Percentiles rank a stretch among this genome's conserved stretches.
Conservation (phyloP, 1,139 yeast species). For the Tardiomyces blankii region DNA sequence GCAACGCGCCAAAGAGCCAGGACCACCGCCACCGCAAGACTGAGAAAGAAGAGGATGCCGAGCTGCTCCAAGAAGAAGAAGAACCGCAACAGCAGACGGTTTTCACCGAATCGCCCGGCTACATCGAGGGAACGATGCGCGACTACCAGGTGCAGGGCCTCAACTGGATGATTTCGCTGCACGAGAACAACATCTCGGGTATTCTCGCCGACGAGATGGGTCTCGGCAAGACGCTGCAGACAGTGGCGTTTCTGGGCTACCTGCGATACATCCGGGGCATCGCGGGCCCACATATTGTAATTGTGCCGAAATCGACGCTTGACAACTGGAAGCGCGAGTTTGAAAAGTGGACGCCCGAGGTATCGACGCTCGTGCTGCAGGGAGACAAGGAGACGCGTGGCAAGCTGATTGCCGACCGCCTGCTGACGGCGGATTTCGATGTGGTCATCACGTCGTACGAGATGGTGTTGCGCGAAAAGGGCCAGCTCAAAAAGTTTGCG, state of each 20-base stretch:
- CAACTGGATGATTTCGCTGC: conserved; percentile 79
- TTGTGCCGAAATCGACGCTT: conserved; percentile 90
- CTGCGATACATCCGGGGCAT: conserved; percentile 64
- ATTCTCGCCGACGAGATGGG: conserved; percentile 99
- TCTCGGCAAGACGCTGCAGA: conserved; percentile 88
- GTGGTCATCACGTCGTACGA: conserved; percentile 89
- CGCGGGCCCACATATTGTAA: conserved; percentile 82
- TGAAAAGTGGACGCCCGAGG: conserved; percentile 94
- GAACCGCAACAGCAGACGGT: conserved; percentile 37
- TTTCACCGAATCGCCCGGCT: conserved; percentile 74
- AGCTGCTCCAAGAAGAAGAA: conserved; percentile 59
- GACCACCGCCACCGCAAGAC: conserved; percentile 23
- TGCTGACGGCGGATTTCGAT: conserved; percentile 72
- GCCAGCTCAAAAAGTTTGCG: conserved; percentile 66
- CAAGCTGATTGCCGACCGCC: conserved; percentile 43
- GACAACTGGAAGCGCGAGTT: conserved; percentile 96
- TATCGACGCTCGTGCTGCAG: conserved; percentile 70
- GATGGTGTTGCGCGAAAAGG: conserved; percentile 82
- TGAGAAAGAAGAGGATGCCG: conserved; percentile 83
- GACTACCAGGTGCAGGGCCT: conserved; percentile 78
- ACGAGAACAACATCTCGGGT: conserved; percentile 79
- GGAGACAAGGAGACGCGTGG: conserved; percentile 76
- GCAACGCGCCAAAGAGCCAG: conserved; percentile 10
- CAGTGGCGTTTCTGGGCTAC: conserved; percentile 84
- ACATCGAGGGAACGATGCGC: conserved; percentile 28